Evolutionary conservation across 345 rosid species (phyloP), one percentile per base, ranked within the genome.

Genomic region (Citrus cavaleriei): DNA sequence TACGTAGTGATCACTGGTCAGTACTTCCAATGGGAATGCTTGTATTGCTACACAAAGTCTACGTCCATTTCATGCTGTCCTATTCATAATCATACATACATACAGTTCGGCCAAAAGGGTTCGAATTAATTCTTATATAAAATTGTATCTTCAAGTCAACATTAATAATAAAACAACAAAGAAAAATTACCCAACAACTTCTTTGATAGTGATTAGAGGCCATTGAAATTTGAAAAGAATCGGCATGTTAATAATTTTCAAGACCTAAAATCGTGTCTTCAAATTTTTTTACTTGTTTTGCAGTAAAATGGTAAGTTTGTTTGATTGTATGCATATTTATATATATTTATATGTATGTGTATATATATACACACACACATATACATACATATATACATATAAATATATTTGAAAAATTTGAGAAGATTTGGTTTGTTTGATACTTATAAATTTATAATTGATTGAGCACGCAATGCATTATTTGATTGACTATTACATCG

Each of bases 311-410:
- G 22, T 18, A 16, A 22, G 22, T 18, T 54, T 19, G 22, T 54
- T 16, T 13, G 18, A 49, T 35, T 35, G 37, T 35, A 35, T 49
- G 14, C 18, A 51, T 16, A 51, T 4, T 1, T 51, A 4, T 16
- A 12, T 18, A 35, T 35, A 34, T 34, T 5, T 34, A 34, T 34
- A 5, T 34, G 37, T 34, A 4, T 32, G 5, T 32, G 5, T 34
- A 0, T 35, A 5, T 5, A 5, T 0, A 35, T 0, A 5, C 1
- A 35, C 7, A 34, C 6, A 34, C 37, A 34, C 35, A 32, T 4
- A 32, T 34, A 34, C 37, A 34, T 5, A 34, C 37, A 35, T 6
- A 35, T 5, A 35, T 35, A 35, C 37, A 1, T 35, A 35, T 35
- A 35, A 35, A 35, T 35, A 35, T 35, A 35, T 35, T 35, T 35